phyloP scores from a whole-genome alignment of 1,284 basidiomycete species.

The Ustilago nuda region DNA sequence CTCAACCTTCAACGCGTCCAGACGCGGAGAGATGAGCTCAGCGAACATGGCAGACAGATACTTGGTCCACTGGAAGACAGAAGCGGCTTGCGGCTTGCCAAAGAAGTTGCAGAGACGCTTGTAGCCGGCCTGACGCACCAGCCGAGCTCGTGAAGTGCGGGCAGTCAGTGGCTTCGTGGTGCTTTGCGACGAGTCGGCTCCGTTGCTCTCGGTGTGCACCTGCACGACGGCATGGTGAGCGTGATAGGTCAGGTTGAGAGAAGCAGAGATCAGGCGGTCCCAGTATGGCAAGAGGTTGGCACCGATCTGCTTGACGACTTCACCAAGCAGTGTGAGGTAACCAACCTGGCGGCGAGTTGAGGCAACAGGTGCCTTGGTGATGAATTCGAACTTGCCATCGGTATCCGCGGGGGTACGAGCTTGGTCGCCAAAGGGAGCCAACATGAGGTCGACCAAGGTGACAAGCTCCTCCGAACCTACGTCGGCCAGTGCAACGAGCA shows the following conservation, averaged over 20 bases:
- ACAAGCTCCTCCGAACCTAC: conserved; percentile 81
- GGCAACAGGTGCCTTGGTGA: conserved; percentile 32
- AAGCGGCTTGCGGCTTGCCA: conserved; percentile 70
- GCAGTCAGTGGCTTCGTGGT: conserved; percentile 26
- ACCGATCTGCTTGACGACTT: conserved; percentile 65
- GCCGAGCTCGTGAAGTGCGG: conserved; percentile 53
- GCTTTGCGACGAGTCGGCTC: neutral
- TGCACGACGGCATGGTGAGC: conserved; percentile 40
- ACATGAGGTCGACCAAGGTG: conserved; percentile 88
- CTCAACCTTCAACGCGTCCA: conserved; percentile 81
- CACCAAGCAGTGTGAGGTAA: conserved; percentile 70
- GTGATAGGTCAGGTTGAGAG: conserved; percentile 61
- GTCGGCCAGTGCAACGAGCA: conserved; percentile 79
- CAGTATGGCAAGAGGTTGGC: conserved; percentile 48
- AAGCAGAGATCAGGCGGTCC: conserved; percentile 54
- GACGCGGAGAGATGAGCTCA: conserved; percentile 83
- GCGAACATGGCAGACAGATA: conserved; percentile 80
- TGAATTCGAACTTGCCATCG: conserved; percentile 44
- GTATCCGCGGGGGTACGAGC: conserved; percentile 24
- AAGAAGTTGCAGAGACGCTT: conserved; percentile 92
- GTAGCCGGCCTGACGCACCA: conserved; percentile 83
- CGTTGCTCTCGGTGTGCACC: conserved; percentile 26
- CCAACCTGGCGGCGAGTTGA: conserved; percentile 58
- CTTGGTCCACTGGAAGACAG: conserved; percentile 79
- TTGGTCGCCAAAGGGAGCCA: conserved; percentile 77